Evolutionary conservation across 805 yeast genomes (phyloP).

Genomic region (Pichia californica): DNA sequence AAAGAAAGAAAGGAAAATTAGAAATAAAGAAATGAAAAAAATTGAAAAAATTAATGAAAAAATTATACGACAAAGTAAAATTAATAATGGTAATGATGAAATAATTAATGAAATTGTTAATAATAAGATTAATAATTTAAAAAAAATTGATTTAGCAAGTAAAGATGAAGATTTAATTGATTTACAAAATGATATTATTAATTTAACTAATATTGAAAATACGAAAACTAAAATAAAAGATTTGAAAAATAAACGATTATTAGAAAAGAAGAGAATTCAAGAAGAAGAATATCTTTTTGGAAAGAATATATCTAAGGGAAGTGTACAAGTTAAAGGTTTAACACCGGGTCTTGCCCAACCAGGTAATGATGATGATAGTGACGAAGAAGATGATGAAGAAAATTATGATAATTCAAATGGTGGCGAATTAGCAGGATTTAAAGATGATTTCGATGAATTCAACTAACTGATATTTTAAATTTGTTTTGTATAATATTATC

Average conservation of each 20-base stretch:
- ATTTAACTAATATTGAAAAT: constrained; percentile 38
- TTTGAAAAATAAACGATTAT: constrained; percentile 1
- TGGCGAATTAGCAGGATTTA: constrained; percentile 7
- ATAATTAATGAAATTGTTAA: constrained; percentile 33
- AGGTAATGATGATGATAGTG: constrained; percentile 43
- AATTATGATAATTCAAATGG: constrained; percentile 1
- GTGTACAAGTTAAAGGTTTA: constrained; percentile 51
- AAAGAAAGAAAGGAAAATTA: constrained; percentile 15
- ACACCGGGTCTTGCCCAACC: constrained; percentile 88
- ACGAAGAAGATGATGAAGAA: constrained; percentile 16
- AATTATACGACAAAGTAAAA: constrained; percentile 19
- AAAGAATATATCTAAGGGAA: constrained; percentile 37
- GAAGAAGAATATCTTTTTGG: constrained; percentile 30
- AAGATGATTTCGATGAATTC: constrained; percentile 28
- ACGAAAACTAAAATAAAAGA: constrained; percentile 23
- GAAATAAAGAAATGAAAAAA: constrained; percentile 15
- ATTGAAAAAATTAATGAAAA: constrained; percentile 10
- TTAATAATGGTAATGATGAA: constrained; percentile 23
- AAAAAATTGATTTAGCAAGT: constrained; percentile 24
- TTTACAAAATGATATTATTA: constrained; percentile 37
- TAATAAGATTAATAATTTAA: constrained; percentile 31
- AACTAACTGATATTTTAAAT: constrained; percentile 12
- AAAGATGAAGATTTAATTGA: constrained; percentile 36
- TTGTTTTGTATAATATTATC: no score
- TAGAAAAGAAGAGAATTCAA: constrained; percentile 27